Base-by-base conservation (phyloP, 1,284 basidiomycete species). In the Singerocomus inundabilis region DNA sequence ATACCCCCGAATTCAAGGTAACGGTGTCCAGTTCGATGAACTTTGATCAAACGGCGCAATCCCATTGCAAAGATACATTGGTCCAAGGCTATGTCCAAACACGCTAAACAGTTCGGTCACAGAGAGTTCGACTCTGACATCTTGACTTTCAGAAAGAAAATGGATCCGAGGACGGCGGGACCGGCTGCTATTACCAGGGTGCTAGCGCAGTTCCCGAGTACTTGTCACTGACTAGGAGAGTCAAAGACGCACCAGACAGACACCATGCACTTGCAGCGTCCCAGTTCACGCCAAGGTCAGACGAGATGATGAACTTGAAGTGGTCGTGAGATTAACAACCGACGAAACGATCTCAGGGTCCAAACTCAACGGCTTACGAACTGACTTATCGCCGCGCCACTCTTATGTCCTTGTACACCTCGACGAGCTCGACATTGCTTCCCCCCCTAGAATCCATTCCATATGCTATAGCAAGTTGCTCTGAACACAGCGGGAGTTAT, bases 401-500 rank as follows among this genome's bases (percentile, higher is more conserved):
- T 39, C 16, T n/a, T 32, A 61, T 54, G 51, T 50, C 63, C 29
- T 26, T 32, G 7, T 21, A 54, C 11, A 16, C 46, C 5, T 37
- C 55, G 6, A 30, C 40, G 18, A 46, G 35, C 42, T 40, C 58
- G 5, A 37, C 44, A n/a, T 31, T 21, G 18, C 47, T 46, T 35
- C 46, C 52, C 9, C 28, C 57, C 15, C 5, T 37, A 21, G 59
- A 63, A 35, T 6, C 46, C 6, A 48, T 60, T 47, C 18, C 60
- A 9, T 89, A 85, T 58, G 69, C 75, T 0, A 81, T 89, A 34
- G 75, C 76, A 0, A 75, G 76, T 15, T 80, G 80, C 40, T 85
- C 85, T 18, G 79, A 85, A 32, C 82, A 86, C 62, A 88, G 85
- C 57, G 82, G 83, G 1, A 73, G 72, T 56, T 89, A 88, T 68